These are phyloP conservation scores for Salix suchowensis DNA, from an alignment of 345 rosid species.

Conservation along the genomic window DNA sequence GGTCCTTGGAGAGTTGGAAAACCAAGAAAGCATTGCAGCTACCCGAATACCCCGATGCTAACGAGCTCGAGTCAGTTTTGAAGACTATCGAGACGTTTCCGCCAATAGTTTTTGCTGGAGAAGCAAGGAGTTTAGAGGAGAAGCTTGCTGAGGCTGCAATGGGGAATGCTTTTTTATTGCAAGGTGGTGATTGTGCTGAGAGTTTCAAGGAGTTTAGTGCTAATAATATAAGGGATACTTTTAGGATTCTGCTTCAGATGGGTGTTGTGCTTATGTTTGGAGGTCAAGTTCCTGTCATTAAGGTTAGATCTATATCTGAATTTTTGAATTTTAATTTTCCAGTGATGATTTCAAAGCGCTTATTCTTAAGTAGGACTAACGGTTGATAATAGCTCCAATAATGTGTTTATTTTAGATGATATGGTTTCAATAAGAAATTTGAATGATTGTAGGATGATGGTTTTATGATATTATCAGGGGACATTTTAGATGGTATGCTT, in stretches of 20 bases:
- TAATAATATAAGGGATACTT: slow-evolving; percentile 23
- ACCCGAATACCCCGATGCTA: slow-evolving; percentile 22
- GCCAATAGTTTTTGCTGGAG: slow-evolving; percentile 28
- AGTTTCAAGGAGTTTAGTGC: slow-evolving; percentile 33
- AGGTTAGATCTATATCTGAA: slow-evolving; percentile 12
- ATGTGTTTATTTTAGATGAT: not conserved
- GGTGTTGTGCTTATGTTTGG: slow-evolving; percentile 28
- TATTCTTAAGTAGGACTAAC: not conserved
- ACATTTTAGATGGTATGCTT: not conserved
- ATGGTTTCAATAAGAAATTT: not conserved
- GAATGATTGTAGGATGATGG: not conserved
- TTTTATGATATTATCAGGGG: not conserved
- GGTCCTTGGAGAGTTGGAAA: slow-evolving; percentile 27
- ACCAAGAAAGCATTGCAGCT: slow-evolving; percentile 28
- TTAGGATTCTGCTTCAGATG: slow-evolving; percentile 28
- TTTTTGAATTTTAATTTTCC: not conserved
- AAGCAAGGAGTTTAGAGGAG: slow-evolving; percentile 26
- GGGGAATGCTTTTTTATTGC: slow-evolving; percentile 27
- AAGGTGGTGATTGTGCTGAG: slow-evolving; percentile 34
- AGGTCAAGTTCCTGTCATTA: slow-evolving; percentile 24
- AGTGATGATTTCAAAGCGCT: not conserved
- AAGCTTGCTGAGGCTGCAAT: slow-evolving; percentile 23
- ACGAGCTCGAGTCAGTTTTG: slow-evolving; percentile 12
- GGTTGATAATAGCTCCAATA: not conserved
- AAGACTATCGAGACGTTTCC: slow-evolving; percentile 23